Conservation (phyloP, 2,329 filamentous ascomycete genomes). For the Aschersonia sp. region DNA sequence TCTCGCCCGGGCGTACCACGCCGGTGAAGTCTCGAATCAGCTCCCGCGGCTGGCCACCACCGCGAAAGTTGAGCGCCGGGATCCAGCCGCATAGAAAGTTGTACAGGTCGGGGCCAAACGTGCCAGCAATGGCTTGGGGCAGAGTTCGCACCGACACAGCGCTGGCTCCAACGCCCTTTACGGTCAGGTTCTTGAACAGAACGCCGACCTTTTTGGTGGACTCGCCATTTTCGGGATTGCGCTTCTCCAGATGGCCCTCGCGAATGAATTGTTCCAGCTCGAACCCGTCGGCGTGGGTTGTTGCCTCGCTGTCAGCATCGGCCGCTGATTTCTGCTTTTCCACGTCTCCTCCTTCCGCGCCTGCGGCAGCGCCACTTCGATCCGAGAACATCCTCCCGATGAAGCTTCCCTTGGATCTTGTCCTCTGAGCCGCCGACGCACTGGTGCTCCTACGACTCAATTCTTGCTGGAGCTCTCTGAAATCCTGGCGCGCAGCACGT, state of each 20-base stretch:
- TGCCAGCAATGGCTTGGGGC: slow-evolving; percentile 59
- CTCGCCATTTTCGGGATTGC: slow-evolving; percentile 31
- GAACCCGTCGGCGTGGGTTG: slow-evolving; percentile 39
- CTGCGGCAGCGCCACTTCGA: background rate
- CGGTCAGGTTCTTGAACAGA: slow-evolving; percentile 60
- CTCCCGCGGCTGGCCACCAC: background rate
- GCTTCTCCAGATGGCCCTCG: slow-evolving; percentile 62
- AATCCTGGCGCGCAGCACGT: slow-evolving; percentile 7
- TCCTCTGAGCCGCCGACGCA: slow-evolving; percentile 1
- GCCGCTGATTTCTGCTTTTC: slow-evolving; percentile 2
- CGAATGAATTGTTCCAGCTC: slow-evolving; percentile 56
- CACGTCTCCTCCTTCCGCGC: slow-evolving; percentile 1
- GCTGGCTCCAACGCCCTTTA: slow-evolving; percentile 54
- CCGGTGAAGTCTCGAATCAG: slow-evolving; percentile 16
- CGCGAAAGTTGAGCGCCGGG: slow-evolving; percentile 9
- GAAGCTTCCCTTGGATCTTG: background rate
- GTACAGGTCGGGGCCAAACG: slow-evolving; percentile 70
- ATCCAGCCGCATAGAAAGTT: slow-evolving; percentile 33
- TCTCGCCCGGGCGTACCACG: slow-evolving; percentile 19
- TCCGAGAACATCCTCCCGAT: slow-evolving; percentile 1
- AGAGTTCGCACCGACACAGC: slow-evolving; percentile 57
- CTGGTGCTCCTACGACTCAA: slow-evolving; percentile 8
- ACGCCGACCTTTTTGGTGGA: slow-evolving; percentile 68
- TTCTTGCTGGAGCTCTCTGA: slow-evolving; percentile 9
- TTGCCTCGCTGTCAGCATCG: slow-evolving; percentile 1